Percentiles rank a stretch among this genome's conserved stretches.
These are phyloP conservation scores for Spinacia oleracea DNA, from an alignment of 179 eudicot genomes.

Conservation along the genomic window DNA sequence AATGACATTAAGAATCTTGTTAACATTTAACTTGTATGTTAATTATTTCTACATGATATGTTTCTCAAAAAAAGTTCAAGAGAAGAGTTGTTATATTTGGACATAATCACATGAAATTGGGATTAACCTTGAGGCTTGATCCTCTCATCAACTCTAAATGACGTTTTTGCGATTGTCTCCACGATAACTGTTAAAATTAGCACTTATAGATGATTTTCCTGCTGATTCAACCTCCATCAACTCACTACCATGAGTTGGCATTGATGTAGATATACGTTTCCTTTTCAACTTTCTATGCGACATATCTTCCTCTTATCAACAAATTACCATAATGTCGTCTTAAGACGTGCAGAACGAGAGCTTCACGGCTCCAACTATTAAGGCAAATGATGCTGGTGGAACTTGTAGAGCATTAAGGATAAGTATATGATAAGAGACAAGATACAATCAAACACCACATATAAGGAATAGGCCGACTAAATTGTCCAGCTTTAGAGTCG, in stretches of 20 bases:
- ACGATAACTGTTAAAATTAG: neutral
- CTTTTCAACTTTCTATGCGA: slow-evolving; percentile 35
- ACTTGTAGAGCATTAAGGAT: slow-evolving; percentile 35
- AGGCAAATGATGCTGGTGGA: slow-evolving; percentile 33
- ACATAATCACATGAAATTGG: neutral
- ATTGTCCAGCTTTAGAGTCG: slow-evolving; percentile 48
- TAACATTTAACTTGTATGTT: neutral
- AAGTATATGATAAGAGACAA: slow-evolving; percentile 52
- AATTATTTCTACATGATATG: slow-evolving; percentile 10
- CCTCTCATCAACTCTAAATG: slow-evolving; percentile 13
- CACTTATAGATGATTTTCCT: neutral
- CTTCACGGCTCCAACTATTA: slow-evolving; percentile 29
- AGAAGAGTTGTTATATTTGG: neutral
- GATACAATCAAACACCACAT: slow-evolving; percentile 48
- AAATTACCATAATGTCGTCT: slow-evolving; percentile 47
- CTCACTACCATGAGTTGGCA: slow-evolving; percentile 16
- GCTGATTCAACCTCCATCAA: neutral
- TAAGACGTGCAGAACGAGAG: slow-evolving; percentile 36
- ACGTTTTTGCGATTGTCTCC: neutral
- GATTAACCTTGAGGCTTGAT: neutral
- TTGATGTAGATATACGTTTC: slow-evolving; percentile 34
- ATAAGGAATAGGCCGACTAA: slow-evolving; percentile 60
- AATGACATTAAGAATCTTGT: too few species aligned
- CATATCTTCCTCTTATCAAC: slow-evolving; percentile 47
- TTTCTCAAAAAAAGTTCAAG: neutral